Conservation (phyloP, 305 asterid genomes). For the Plantago coronopus region DNA sequence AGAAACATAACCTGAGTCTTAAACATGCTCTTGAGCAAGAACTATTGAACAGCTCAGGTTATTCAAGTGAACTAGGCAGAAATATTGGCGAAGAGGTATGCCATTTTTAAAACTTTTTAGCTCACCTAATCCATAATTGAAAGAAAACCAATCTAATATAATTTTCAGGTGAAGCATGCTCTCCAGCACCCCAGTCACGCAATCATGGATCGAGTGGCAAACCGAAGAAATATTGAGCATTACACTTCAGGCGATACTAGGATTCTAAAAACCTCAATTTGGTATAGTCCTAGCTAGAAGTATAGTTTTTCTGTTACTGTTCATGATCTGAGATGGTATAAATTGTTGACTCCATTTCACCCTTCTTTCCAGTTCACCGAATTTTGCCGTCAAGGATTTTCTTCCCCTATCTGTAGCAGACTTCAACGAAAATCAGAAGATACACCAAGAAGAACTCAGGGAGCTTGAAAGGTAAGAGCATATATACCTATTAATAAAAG, state of each 20-base stretch:
- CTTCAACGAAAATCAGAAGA: conserved; percentile 63
- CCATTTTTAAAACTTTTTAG: too few species aligned
- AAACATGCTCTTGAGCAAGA: conserved; percentile 46
- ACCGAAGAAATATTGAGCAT: conserved; percentile 57
- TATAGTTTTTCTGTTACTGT: background rate
- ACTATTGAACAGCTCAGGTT: conserved; percentile 26
- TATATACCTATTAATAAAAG: too few species aligned
- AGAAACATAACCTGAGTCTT: conserved; percentile 44
- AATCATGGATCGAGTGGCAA: conserved; percentile 52
- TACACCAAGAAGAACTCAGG: conserved; percentile 61
- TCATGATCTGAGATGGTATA: background rate
- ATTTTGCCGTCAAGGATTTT: conserved; percentile 59
- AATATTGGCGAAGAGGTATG: conserved; percentile 59
- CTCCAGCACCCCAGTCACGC: conserved; percentile 62
- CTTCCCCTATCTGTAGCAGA: conserved; percentile 60
- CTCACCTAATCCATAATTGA: too few species aligned
- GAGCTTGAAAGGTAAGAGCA: conserved; percentile 80
- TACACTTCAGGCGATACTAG: conserved; percentile 49
- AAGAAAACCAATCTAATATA: too few species aligned
- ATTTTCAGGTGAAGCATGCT: conserved; percentile 60
- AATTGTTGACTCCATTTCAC: conserved; percentile 6
- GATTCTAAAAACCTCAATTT: conserved; percentile 61
- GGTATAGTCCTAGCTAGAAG: conserved; percentile 40
- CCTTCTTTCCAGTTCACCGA: conserved; percentile 53
- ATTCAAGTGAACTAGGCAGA: conserved; percentile 33